phyloP scores from a whole-genome alignment of 352 stramenopile genomes.

The Albugo laibachii region DNA sequence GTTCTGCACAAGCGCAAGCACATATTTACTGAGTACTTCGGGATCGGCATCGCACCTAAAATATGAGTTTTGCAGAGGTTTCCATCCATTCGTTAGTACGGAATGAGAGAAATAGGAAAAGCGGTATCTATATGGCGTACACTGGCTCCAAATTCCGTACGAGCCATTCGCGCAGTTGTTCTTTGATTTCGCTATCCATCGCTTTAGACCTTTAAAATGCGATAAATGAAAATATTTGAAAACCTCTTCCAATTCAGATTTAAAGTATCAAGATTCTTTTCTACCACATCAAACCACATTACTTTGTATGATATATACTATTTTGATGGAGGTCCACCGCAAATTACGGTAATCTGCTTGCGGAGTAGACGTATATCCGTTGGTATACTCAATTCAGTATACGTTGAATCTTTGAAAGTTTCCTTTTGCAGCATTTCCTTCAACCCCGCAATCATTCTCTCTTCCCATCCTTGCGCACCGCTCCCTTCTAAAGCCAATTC shows the following conservation, averaged over 20 bases:
- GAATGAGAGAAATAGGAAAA: constrained; percentile 1
- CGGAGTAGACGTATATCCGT: constrained; percentile 75
- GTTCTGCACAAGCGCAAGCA: constrained; percentile 68
- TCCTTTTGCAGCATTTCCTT: constrained; percentile 56
- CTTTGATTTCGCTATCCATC: constrained; percentile 63
- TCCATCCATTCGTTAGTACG: constrained; percentile 1
- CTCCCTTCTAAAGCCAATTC: constrained; percentile 15
- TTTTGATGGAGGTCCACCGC: constrained; percentile 40
- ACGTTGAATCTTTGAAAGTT: constrained; percentile 10
- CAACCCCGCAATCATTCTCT: constrained; percentile 64
- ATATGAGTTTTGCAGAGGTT: not conserved
- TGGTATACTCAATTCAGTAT: constrained; percentile 37
- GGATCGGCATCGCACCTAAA: constrained; percentile 68
- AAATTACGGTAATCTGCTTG: constrained; percentile 83
- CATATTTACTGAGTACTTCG: constrained; percentile 75
- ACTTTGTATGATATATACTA: too few relatives aligned
- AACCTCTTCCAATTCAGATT: too few relatives aligned
- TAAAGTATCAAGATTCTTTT: too few relatives aligned
- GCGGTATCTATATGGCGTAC: constrained; percentile 16
- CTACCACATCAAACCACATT: too few relatives aligned
- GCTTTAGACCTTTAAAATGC: not conserved
- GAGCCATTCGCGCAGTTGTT: constrained; percentile 74
- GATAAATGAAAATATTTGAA: too few relatives aligned
- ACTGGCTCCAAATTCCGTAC: constrained; percentile 69
- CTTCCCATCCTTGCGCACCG: constrained; percentile 63